phyloP scores from a whole-genome alignment of 306 rosid genomes.

The Inga laurina region DNA sequence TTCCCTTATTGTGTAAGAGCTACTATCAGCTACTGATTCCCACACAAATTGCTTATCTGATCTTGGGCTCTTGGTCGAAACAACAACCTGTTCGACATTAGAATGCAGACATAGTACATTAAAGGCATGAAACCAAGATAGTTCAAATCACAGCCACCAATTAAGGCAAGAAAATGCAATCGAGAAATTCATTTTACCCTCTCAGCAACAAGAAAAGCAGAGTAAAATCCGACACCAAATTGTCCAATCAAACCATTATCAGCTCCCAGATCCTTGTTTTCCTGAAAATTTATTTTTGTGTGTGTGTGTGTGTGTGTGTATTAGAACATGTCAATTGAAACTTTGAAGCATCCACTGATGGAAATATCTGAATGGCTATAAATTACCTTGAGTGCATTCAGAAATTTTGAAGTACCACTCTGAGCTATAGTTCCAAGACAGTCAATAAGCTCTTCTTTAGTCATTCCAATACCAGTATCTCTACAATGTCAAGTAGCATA shows the following conservation, averaged over 20 bases:
- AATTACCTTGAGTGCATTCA: slow-evolving; percentile 88
- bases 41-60: slow-evolving; percentile 90
- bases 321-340: slow-evolving; percentile 1
- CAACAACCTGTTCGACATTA: slow-evolving; percentile 67
- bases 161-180: not conserved
- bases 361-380: not conserved
- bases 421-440: slow-evolving; percentile 99
- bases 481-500: slow-evolving; percentile 36
- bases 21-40: slow-evolving; percentile 89
- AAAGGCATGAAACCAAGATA: slow-evolving; percentile 18
- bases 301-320: not conserved
- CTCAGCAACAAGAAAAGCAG: slow-evolving; percentile 96
- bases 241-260: slow-evolving; percentile 94
- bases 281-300: slow-evolving; percentile 36
- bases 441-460: slow-evolving; percentile 87
- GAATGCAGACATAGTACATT: slow-evolving; percentile 36
- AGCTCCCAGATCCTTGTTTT: slow-evolving; percentile 86
- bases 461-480: slow-evolving; percentile 98
- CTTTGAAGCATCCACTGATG: not conserved
- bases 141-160: not conserved
- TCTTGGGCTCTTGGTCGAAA: slow-evolving; percentile 92
- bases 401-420: slow-evolving; percentile 98
- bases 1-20: slow-evolving; percentile 87
- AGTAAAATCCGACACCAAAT: slow-evolving; percentile 98
- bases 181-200: slow-evolving; percentile 53